Base-by-base conservation (phyloP, 2,329 filamentous ascomycete species). In the Sporothrix luriei region DNA sequence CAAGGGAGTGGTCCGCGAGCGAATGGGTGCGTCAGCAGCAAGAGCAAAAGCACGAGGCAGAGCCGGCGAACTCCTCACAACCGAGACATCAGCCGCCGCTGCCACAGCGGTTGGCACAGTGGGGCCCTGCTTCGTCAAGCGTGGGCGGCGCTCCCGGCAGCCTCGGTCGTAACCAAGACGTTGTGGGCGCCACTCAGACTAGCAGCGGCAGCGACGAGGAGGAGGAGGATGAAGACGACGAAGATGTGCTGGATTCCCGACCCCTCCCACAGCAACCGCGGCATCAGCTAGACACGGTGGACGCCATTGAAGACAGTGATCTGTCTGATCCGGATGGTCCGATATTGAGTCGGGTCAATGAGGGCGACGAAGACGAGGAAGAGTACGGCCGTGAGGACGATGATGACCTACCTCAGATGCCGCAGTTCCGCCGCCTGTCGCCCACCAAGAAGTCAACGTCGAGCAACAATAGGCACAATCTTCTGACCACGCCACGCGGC, bases 261-360 rank as follows among this genome's bases (percentile, higher is more conserved):
- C 51, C 62, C 3, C 61, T 70, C 49, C 51, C 64, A 43, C 69
- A 70, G 59, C 69, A 68, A 49, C 69, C 69, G 11, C 69, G 65
- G 59, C 43, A 68, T 11, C 69, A 68, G 29, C 48, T 70, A 24
- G 68, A 71, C 19, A 29, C 14, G 2, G 24, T 71, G 5, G 66
- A 69, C 29, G 61, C 29, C 38, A 49, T 73, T 38, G 65, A 57
- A 48, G 72, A 74, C 59, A 54, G 69, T 40, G 67, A 76, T 68
- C 69, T 46, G 7, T 66, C 68, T 6, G 59, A 49, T 13, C 61
- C 73, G 24, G 59, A 68, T 6, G 16, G 4, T 46, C 13, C 54
- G 4, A 49, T 5, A 26, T 43, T 26, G 5, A 54, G 19, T 46
- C 24, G 24, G 19, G 24, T 10, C 16, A 26, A 59, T 43, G 66